Evolutionary conservation across 805 yeast species (phyloP).

Genomic region (Lachancea lanzarotensis): DNA sequence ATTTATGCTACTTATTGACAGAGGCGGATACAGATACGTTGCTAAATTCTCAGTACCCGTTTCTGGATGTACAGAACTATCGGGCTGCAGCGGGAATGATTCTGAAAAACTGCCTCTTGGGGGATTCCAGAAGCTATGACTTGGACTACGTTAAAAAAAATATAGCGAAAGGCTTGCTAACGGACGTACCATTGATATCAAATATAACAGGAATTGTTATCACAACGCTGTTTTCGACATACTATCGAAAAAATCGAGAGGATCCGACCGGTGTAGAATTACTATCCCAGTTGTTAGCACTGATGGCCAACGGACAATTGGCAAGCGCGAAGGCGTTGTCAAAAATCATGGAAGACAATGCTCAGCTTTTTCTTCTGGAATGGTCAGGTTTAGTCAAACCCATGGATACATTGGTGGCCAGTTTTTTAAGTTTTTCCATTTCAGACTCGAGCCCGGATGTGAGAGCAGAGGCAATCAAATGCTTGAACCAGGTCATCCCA

Average conservation of each 20-base stretch:
- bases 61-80: constrained; percentile 21
- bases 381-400: constrained; percentile 51
- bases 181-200: constrained; percentile 46
- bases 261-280: constrained; percentile 52
- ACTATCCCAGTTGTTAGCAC: constrained; percentile 58
- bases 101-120: constrained; percentile 67
- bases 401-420: constrained; percentile 57
- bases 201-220: constrained; percentile 89
- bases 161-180: constrained; percentile 36
- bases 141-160: constrained; percentile 40
- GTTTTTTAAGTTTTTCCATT: constrained; percentile 49
- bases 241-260: constrained; percentile 32
- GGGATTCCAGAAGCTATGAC: constrained; percentile 29
- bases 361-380: constrained; percentile 55
- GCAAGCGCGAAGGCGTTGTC: constrained; percentile 60
- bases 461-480: constrained; percentile 56
- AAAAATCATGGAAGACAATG: constrained; percentile 87
- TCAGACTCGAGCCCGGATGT: constrained; percentile 38
- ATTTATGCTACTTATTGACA: constrained; percentile 64
- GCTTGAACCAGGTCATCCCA: constrained; percentile 71
- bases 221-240: constrained; percentile 64
- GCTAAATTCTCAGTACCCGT: constrained; percentile 16
- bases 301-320: constrained; percentile 45
- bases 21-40: constrained; percentile 45
- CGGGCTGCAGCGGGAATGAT: constrained; percentile 87